Evolutionary conservation across 2,329 filamentous ascomycete species (phyloP).

Genomic region (Camillea tinctor): DNA sequence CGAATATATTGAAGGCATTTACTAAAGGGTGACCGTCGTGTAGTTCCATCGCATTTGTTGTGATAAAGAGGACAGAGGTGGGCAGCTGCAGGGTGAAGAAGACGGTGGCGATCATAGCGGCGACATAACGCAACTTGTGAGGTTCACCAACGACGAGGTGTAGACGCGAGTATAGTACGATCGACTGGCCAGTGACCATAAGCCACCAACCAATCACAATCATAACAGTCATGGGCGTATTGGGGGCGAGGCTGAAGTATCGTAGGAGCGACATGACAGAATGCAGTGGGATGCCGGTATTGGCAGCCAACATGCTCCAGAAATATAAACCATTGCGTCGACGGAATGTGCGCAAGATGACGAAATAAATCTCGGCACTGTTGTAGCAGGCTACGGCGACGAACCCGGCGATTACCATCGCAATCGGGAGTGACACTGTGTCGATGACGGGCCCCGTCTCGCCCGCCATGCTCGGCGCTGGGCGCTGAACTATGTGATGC

Average conservation of each 20-base stretch:
- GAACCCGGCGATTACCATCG: conserved; percentile 9
- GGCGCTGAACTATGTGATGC: no score
- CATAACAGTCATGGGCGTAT: conserved; percentile 14
- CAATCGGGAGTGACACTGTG: conserved; percentile 1
- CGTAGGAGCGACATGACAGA: conserved; percentile 14
- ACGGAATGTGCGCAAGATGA: conserved; percentile 38
- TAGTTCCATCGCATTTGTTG: conserved; percentile 4
- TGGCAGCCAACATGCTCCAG: conserved; percentile 38
- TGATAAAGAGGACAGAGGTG: conserved; percentile 45
- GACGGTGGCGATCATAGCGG: conserved; percentile 57
- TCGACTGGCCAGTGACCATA: conserved; percentile 57
- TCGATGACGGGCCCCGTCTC: conserved; percentile 9
- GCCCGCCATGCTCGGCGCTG: conserved; percentile 5
- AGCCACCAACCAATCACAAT: conserved; percentile 51
- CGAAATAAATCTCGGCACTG: conserved; percentile 38
- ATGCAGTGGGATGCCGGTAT: conserved; percentile 18
- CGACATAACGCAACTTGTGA: conserved; percentile 44
- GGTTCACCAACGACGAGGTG: conserved; percentile 56
- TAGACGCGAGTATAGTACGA: conserved; percentile 59
- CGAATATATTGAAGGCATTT: conserved; percentile 19
- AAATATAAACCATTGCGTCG: conserved; percentile 41
- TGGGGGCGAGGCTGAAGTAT: conserved; percentile 16
- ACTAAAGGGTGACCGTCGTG: background rate
- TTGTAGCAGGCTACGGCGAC: conserved; percentile 39
- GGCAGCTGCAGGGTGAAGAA: conserved; percentile 53